Percentiles rank a stretch among this genome's conserved stretches.
Evolutionary conservation across 805 yeast species (phyloP).

Genomic region (Ascoidea asiatica): DNA sequence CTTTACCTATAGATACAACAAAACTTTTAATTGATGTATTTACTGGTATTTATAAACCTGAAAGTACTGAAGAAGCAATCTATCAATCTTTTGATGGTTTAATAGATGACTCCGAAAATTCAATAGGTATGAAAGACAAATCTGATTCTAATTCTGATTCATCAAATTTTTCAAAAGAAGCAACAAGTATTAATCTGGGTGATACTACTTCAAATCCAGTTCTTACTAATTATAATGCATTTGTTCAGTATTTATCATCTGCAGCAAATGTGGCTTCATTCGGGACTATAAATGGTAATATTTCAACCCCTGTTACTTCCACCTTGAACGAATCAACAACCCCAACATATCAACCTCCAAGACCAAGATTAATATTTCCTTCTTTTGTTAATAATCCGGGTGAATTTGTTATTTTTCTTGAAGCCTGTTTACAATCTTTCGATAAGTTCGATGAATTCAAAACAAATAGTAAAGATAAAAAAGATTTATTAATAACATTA

Average conservation of each 20-base stretch:
- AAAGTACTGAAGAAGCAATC: slow-evolving; percentile 10
- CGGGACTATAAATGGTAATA: slow-evolving; percentile 10
- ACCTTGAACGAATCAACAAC: slow-evolving; percentile 1
- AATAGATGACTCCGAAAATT: slow-evolving; percentile 4
- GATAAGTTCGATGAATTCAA: slow-evolving; percentile 56
- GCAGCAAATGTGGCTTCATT: slow-evolving; percentile 15
- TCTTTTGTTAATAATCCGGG: slow-evolving; percentile 76
- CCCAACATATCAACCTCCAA: slow-evolving; percentile 83
- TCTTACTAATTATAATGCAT: slow-evolving; percentile 41
- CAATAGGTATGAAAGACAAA: neutral
- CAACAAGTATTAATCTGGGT: neutral
- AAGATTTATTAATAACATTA: slow-evolving; percentile 62
- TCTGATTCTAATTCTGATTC: slow-evolving; percentile 3
- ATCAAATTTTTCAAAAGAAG: slow-evolving; percentile 8
- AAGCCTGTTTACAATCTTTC: slow-evolving; percentile 76
- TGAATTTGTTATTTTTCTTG: slow-evolving; percentile 84
- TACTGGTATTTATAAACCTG: slow-evolving; percentile 66
- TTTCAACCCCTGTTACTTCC: slow-evolving; percentile 6
- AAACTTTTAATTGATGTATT: slow-evolving; percentile 73
- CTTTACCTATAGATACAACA: slow-evolving; percentile 70
- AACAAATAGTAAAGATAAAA: slow-evolving; percentile 42
- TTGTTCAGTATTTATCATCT: slow-evolving; percentile 38
- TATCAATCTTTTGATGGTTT: slow-evolving; percentile 3
- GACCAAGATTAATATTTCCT: slow-evolving; percentile 75
- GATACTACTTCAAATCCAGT: slow-evolving; percentile 16